Base-by-base conservation (phyloP, 2,329 filamentous ascomycete genomes). In the Neonectria coccinea region DNA sequence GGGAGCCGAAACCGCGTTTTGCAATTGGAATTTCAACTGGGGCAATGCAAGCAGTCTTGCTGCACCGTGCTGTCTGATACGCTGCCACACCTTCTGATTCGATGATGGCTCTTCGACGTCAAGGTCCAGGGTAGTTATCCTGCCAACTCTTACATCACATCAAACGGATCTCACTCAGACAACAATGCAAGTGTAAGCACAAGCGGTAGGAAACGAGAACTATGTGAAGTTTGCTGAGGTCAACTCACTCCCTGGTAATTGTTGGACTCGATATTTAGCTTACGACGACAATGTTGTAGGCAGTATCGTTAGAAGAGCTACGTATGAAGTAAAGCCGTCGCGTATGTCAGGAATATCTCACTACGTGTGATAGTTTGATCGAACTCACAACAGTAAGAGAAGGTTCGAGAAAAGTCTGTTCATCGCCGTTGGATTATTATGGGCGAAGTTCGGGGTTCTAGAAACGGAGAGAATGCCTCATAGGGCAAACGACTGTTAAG, bases 401-500 rank as follows among this genome's bases (percentile, higher is more conserved):
- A 64, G 55, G 50, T 44, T 59, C 31, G 22, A 22, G 42, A 18
- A 16, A 52, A 57, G 45, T 29, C 59, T 44, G 22, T 33, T 31
- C 31, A 57, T 39, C 16, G 42, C 48, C 50, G 60, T 63, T 44
- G 45, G 29, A 44, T 45, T 36, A 36, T 51, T 44, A 22, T 44
- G 47, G 51, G 56, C 56, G 51, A 59, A 42, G 45, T 64, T 59
- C 44, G 42, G 51, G 44, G 18, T 64, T 59, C 61, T 59, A 52
- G 56, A 64, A 59, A 50, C 50, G 36, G 31, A 44, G 20, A 27
- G 27, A 56, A 18, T 29, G 29, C 51, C 55, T 20, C 44, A 51
- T 44, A 64, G 25, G 56, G 51, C 45, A 57, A 57, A 20, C 5
- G 54, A 31, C n/a, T 44, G 36, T 27, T 42, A 14, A 45, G 25